A percentile compares a stretch with the other conserved stretches of the same genome.
phyloP scores from a whole-genome alignment of 2,329 filamentous ascomycete species.

The Dactylellina cionopaga region DNA sequence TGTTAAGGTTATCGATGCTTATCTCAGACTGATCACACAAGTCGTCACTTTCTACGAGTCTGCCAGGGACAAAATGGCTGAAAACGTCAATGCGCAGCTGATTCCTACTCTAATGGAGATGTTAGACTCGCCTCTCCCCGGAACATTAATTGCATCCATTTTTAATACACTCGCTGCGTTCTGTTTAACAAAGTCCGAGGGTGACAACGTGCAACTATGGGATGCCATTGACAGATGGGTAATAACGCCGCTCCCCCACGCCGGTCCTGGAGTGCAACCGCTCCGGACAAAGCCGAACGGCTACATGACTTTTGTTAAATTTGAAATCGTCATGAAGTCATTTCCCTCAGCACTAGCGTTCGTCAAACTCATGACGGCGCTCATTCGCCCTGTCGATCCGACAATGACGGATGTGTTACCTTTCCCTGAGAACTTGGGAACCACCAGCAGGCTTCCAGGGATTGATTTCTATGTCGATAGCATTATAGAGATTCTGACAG shows the following conservation, averaged over 20 bases:
- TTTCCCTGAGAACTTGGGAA: constrained; percentile 86
- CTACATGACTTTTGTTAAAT: constrained; percentile 68
- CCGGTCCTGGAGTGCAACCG: constrained; percentile 33
- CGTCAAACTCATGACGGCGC: constrained; percentile 76
- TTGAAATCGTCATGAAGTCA: constrained; percentile 77
- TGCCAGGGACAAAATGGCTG: constrained; percentile 78
- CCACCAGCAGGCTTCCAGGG: constrained; percentile 79
- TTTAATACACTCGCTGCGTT: constrained; percentile 81
- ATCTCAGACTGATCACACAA: constrained; percentile 86
- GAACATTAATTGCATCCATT: constrained; percentile 61
- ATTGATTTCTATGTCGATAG: constrained; percentile 95
- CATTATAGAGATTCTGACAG: constrained; percentile 69
- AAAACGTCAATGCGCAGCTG: constrained; percentile 73
- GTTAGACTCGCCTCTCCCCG: constrained; percentile 70
- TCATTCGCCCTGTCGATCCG: constrained; percentile 74
- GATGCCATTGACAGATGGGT: constrained; percentile 77
- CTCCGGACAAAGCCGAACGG: constrained; percentile 46
- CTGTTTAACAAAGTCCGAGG: constrained; percentile 75
- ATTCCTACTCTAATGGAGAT: constrained; percentile 80
- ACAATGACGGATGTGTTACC: constrained; percentile 77
- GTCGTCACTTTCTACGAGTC: constrained; percentile 77
- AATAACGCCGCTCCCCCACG: constrained; percentile 50
- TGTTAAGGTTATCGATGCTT: constrained; percentile 95
- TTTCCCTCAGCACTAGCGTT: constrained; percentile 90
- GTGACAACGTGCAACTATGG: constrained; percentile 81